Evolutionary conservation across 345 rosid species (phyloP).

Genomic region (Viola odorata): DNA sequence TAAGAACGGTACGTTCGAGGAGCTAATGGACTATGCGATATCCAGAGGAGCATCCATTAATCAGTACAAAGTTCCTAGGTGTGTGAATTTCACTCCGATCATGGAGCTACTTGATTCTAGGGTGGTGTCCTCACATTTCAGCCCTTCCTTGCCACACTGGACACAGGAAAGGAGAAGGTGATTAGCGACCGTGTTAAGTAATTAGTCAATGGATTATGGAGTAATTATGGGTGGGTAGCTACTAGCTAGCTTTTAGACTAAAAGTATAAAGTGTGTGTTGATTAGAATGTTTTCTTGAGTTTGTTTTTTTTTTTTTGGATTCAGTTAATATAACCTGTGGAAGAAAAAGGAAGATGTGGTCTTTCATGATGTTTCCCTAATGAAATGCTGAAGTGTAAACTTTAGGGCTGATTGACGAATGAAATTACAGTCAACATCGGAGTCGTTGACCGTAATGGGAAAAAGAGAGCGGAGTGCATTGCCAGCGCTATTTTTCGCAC

Average conservation of each 20-base stretch:
- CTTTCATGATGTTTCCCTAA: slow-evolving; percentile 25
- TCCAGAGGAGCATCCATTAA: slow-evolving; percentile 42
- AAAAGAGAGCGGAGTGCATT: no score
- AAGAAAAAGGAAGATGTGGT: slow-evolving; percentile 8
- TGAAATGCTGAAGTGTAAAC: no score
- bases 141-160: slow-evolving; percentile 34
- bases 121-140: slow-evolving; percentile 27
- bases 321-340: slow-evolving; percentile 6
- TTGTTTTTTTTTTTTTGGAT: background rate
- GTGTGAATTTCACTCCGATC: slow-evolving; percentile 37
- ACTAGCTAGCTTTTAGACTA: background rate
- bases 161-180: slow-evolving; percentile 23
- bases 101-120: slow-evolving; percentile 41
- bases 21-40: slow-evolving; percentile 42
- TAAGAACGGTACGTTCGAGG: slow-evolving; percentile 37
- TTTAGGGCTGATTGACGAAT: no score
- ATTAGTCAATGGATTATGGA: slow-evolving; percentile 7
- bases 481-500: no score
- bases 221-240: background rate
- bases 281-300: background rate
- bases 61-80: slow-evolving; percentile 41
- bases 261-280: background rate
- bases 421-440: no score
- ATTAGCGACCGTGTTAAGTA: slow-evolving; percentile 6
- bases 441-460: no score